Conservation (phyloP, 2,329 filamentous ascomycete genomes). For the Aspergillus sp. region DNA sequence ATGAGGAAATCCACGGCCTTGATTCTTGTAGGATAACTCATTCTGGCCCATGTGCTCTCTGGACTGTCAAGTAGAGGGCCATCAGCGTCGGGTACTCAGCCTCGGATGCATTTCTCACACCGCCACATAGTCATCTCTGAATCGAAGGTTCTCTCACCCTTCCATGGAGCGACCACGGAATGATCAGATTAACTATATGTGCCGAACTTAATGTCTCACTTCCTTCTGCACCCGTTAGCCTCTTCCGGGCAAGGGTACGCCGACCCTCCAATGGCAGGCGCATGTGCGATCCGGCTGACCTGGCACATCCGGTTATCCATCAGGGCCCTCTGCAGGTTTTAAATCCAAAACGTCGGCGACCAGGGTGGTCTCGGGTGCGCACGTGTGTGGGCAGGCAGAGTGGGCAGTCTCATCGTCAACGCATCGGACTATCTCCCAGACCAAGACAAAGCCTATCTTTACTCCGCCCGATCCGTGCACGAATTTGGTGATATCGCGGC, state of each 20-base stretch:
- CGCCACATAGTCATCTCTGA: not conserved
- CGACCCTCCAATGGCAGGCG: conserved; percentile 10
- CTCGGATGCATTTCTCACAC: not conserved
- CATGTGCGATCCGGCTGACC: conserved; percentile 9
- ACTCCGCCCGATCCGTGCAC: conserved; percentile 7
- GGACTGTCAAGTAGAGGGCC: too few species aligned
- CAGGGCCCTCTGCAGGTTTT: conserved; percentile 1
- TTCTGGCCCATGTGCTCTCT: too few species aligned
- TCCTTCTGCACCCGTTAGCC: conserved; percentile 8
- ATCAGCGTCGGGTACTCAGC: not conserved
- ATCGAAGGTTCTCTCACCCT: conserved; percentile 17
- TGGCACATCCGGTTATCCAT: conserved; percentile 2
- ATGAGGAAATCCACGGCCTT: too few species aligned
- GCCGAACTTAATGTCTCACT: conserved; percentile 12
- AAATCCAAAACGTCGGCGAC: conserved; percentile 1
- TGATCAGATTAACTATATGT: conserved; percentile 13
- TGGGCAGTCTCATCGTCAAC: conserved; percentile 2
- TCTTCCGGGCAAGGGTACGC: conserved; percentile 8
- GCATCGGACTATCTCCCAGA: not conserved
- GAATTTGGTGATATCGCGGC: conserved; percentile 14
- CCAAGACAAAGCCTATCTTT: not conserved
- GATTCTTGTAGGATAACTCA: too few species aligned
- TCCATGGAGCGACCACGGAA: conserved; percentile 11
- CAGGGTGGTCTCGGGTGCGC: not conserved
- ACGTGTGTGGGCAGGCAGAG: conserved; percentile 1